Percentiles rank a stretch among this genome's conserved stretches.
Conservation (phyloP, 75 land plant species). For the Cunninghamia lanceolata region DNA sequence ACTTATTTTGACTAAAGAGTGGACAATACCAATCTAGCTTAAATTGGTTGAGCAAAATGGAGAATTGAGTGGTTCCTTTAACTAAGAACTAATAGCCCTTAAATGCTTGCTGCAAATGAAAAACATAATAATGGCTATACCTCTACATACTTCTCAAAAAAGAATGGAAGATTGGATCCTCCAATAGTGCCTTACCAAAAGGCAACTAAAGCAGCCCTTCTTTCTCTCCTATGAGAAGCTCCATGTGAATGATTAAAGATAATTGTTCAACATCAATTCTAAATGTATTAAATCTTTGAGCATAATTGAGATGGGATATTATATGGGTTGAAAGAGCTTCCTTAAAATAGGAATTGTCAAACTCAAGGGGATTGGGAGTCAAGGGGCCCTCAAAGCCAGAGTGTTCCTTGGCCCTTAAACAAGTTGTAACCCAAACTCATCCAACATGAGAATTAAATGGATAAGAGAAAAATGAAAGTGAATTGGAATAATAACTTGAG, state of each 20-base stretch:
- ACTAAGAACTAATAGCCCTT: no score
- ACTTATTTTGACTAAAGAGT: no score
- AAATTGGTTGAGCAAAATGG: no score
- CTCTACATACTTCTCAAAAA: conserved; percentile 80
- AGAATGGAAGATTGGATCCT: conserved; percentile 76
- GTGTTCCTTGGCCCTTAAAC: conserved; percentile 86
- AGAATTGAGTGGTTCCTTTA: no score
- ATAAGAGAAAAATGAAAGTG: neutral
- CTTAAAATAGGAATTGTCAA: conserved; percentile 94
- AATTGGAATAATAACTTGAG: neutral
- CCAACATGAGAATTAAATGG: neutral
- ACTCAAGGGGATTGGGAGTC: conserved; percentile 80
- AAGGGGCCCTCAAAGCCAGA: conserved; percentile 98
- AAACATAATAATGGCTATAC: no score
- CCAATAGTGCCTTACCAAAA: conserved; percentile 77
- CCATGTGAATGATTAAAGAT: conserved; percentile 28
- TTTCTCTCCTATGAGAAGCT: conserved; percentile 74
- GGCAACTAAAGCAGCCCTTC: conserved; percentile 88
- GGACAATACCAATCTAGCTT: no score
- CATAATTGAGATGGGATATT: neutral
- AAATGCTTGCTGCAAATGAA: no score
- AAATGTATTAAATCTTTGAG: neutral
- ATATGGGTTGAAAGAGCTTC: conserved; percentile 19
- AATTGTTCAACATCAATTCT: neutral
- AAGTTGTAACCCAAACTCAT: neutral